These are phyloP conservation scores for Xerocomus nothofagi DNA, from an alignment of 1,284 basidiomycete genomes.

Conservation along the genomic window DNA sequence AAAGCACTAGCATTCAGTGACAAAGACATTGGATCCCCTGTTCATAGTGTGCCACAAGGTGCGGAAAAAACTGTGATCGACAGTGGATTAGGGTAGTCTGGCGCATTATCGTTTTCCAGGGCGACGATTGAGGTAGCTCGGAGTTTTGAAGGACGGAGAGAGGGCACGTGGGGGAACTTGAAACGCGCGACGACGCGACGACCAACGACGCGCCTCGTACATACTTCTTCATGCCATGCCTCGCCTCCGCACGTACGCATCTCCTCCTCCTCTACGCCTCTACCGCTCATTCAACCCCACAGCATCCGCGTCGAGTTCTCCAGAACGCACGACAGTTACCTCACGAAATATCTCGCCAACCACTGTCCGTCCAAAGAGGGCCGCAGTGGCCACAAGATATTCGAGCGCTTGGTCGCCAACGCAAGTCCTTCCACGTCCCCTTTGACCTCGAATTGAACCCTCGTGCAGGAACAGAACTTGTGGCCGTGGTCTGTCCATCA, in stretches of 20 bases:
- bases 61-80: neutral
- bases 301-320: conserved; percentile 22
- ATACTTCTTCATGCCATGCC: no score
- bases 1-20: neutral
- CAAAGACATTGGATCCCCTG: neutral
- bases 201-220: no score
- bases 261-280: no score
- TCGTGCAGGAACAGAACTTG: conserved; percentile 5
- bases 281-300: conserved; percentile 5
- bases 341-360: conserved; percentile 26
- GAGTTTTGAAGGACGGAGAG: no score
- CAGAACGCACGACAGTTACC: conserved; percentile 14
- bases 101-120: neutral
- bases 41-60: neutral
- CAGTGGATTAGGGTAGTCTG: neutral
- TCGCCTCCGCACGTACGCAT: conserved; percentile 8
- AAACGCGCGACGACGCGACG: no score
- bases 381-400: conserved; percentile 44
- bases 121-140: neutral
- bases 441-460: neutral
- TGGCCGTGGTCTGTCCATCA: conserved; percentile 51
- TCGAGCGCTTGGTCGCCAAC: conserved; percentile 39
- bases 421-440: conserved; percentile 1
- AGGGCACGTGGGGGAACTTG: no score
- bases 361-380: conserved; percentile 27